A percentile compares a stretch with the other conserved stretches of the same genome.
These are phyloP conservation scores for Butyriboletus regius DNA, from an alignment of 1,284 basidiomycete genomes.

Conservation along the genomic window DNA sequence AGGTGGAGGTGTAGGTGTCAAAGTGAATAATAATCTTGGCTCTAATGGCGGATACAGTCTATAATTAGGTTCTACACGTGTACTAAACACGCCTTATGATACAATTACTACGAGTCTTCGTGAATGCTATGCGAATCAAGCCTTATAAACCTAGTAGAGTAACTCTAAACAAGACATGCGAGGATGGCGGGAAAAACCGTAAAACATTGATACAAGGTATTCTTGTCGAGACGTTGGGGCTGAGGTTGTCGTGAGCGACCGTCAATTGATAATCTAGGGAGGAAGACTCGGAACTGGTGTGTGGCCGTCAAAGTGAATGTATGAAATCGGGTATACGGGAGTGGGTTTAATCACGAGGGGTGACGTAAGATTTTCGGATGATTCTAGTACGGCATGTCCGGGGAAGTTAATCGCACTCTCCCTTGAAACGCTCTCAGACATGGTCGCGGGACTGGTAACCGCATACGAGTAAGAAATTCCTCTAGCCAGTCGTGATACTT, in stretches of 20 bases:
- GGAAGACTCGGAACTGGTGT: background rate
- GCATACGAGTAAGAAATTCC: conserved; percentile 4
- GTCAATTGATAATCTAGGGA: conserved; percentile 7
- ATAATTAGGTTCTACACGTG: conserved; percentile 2
- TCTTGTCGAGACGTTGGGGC: background rate
- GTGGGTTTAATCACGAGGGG: conserved; percentile 26
- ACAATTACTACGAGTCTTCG: conserved; percentile 5
- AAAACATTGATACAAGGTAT: conserved; percentile 11
- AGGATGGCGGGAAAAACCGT: conserved; percentile 1
- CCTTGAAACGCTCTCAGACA: conserved; percentile 2
- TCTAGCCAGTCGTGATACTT: conserved; percentile 11
- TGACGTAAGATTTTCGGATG: conserved; percentile 10
- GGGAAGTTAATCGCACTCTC: background rate
- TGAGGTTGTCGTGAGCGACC: background rate
- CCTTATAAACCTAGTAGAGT: conserved; percentile 19
- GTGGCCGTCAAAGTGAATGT: conserved; percentile 9
- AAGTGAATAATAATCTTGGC: background rate
- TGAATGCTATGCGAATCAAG: background rate
- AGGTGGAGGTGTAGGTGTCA: background rate
- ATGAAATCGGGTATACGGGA: conserved; percentile 27
- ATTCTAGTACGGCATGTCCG: background rate
- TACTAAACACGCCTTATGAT: conserved; percentile 4
- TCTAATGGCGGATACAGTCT: background rate
- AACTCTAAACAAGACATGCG: conserved; percentile 9
- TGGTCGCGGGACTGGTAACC: background rate